Evolutionary conservation across 1,284 basidiomycete genomes (phyloP), one percentile per base, ranked within the genome.

Genomic region (Moesziomyces sp.): DNA sequence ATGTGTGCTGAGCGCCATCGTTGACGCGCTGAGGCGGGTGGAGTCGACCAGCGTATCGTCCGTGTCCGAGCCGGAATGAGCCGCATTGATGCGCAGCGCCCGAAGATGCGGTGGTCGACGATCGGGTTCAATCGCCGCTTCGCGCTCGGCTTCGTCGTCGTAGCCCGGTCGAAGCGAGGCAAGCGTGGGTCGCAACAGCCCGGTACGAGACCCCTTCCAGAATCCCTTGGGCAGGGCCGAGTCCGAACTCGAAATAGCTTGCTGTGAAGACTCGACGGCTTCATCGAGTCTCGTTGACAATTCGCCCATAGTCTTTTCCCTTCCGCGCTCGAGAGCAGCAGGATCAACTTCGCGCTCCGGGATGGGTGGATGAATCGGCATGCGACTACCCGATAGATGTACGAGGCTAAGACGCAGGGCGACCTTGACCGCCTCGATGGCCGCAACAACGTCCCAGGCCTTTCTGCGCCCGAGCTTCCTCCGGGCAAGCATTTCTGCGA

Each of bases 381-480:
- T 80, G 13, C 86, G 67, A 0, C 68, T 71, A 1, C 76, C 72
- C 6, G 86, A 84, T 24, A 85, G 69, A 14, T 76, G 76, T 23
- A 86, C 77, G 35, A 86, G 59, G 5, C 81, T 78, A 26, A 86
- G 52, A 7, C 85, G 74, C 9, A 86, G 72, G 13, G 68, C 66
- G 40, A 70, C 81, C 73, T 86, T 86, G 76, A 85, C 52, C 8
- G 73, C 74, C 58, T 86, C 85, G 45, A 86, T 77, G 18, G 74
- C 80, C 21, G 85, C 72, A n/a, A 86, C 85, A 5, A 85, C 82
- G 60, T 85, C 77, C 79, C 85, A 85, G 0, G 84, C 84, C 21
- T 73, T 66, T 11, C 68, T 58, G 21, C 64, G 53, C 1, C 83
- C 80, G 10, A 79, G 66, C 42, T 78, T 77, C 28, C 85, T 76